Conservation (phyloP, 2,329 filamentous ascomycete species). For the Colletotrichum cereale region DNA sequence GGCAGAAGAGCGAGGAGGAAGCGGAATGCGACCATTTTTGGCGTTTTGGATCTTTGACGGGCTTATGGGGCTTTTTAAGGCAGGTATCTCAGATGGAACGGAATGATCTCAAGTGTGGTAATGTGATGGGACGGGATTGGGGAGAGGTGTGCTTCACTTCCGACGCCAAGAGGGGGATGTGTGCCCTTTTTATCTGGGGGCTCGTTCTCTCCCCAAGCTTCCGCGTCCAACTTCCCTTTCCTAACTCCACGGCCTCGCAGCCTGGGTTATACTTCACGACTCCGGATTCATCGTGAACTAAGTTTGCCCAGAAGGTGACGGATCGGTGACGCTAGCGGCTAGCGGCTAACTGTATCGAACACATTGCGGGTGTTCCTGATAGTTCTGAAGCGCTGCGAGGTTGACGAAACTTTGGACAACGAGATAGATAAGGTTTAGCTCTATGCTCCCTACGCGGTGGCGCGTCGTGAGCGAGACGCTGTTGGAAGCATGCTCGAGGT, state of each 20-base stretch:
- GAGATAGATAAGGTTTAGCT: background rate
- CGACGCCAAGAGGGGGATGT: background rate
- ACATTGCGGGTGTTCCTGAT: background rate
- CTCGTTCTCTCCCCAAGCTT: background rate
- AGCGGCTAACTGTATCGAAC: background rate
- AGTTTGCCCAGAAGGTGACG: background rate
- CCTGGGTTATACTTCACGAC: background rate
- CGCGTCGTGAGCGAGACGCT: background rate
- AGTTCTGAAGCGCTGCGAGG: background rate
- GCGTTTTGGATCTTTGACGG: background rate
- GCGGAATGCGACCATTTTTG: conserved; percentile 15
- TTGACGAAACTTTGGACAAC: background rate
- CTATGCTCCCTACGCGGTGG: no score
- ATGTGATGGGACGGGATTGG: background rate
- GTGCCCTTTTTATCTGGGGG: background rate
- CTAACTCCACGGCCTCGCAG: background rate
- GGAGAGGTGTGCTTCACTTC: no score
- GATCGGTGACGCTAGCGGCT: background rate
- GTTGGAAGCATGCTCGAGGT: background rate
- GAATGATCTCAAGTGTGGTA: background rate
- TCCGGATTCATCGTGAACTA: background rate
- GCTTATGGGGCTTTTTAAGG: background rate
- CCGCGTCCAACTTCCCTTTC: background rate
- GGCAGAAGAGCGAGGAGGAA: conserved; percentile 4
- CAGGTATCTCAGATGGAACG: background rate